Conservation (phyloP, 257 asterid species). For the Phtheirospermum japonicum region DNA sequence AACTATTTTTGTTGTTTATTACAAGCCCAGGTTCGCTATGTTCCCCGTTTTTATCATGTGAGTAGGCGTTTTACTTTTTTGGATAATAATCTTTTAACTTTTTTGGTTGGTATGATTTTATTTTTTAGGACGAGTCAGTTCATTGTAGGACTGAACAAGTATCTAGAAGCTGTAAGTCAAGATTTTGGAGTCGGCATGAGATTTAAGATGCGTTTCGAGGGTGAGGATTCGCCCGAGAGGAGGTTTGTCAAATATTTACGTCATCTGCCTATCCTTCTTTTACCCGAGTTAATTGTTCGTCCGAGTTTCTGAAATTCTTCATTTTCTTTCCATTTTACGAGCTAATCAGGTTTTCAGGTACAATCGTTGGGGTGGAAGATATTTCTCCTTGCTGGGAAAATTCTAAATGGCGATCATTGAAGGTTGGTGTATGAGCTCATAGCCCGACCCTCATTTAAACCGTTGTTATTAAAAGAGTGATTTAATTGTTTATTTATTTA, state of each 20-base stretch:
- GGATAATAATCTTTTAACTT: not conserved
- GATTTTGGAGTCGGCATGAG: conserved; percentile 53
- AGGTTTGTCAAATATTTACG: conserved; percentile 33
- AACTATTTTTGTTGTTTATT: conserved; percentile 44
- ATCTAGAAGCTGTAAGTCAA: conserved; percentile 38
- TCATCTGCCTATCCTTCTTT: not conserved
- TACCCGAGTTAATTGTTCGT: not conserved
- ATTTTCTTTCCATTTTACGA: not conserved
- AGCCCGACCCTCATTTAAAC: not conserved
- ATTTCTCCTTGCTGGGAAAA: conserved; percentile 40
- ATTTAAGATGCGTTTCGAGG: conserved; percentile 55
- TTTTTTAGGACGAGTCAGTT: conserved; percentile 46
- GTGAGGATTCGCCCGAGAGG: conserved; percentile 50
- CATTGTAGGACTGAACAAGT: conserved; percentile 46
- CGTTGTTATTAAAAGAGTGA: not conserved
- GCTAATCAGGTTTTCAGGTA: conserved; percentile 41
- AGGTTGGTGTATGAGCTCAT: conserved; percentile 27
- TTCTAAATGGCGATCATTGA: conserved; percentile 50
- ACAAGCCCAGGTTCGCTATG: conserved; percentile 44
- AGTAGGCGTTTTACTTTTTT: not conserved
- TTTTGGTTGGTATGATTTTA: not conserved
- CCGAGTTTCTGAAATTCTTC: not conserved
- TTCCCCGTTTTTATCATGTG: not conserved
- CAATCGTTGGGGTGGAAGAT: conserved; percentile 45
- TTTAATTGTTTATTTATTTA: not conserved